phyloP scores from a whole-genome alignment of 2,329 filamentous ascomycete species.

The Paraphoma chrysanthemicola region DNA sequence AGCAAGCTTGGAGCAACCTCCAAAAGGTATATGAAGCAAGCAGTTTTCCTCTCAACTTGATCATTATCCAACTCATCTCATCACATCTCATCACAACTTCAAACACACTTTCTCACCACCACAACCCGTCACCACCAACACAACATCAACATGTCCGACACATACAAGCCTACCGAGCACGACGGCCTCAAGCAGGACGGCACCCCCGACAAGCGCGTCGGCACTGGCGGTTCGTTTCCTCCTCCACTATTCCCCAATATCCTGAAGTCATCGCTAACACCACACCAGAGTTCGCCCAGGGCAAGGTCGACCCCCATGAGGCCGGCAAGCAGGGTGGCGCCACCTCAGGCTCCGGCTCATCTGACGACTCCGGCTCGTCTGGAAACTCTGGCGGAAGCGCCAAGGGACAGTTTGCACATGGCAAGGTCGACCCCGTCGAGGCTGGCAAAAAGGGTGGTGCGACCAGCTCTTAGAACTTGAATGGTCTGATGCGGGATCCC shows the following conservation, averaged over 20 bases:
- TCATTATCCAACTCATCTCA: slow-evolving; percentile 1
- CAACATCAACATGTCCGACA: slow-evolving; percentile 10
- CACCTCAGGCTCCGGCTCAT: slow-evolving; percentile 8
- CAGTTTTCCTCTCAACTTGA: background rate
- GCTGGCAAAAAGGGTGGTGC: slow-evolving; percentile 18
- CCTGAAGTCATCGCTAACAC: background rate
- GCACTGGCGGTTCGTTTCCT: slow-evolving; percentile 10
- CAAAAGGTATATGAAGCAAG: slow-evolving; percentile 4
- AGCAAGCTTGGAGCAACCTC: background rate
- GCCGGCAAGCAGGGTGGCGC: slow-evolving; percentile 19
- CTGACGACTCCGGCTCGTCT: slow-evolving; percentile 4
- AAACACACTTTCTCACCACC: slow-evolving; percentile 1
- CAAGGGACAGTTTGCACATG: slow-evolving; percentile 13
- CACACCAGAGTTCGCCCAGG: slow-evolving; percentile 17
- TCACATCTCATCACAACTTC: background rate
- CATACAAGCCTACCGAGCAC: slow-evolving; percentile 19
- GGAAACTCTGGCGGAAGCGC: slow-evolving; percentile 10
- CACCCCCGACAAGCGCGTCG: slow-evolving; percentile 20
- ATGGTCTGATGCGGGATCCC: background rate
- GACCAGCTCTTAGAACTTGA: slow-evolving; percentile 9
- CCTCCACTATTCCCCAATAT: background rate
- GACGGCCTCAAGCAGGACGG: slow-evolving; percentile 20
- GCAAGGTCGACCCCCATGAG: slow-evolving; percentile 22
- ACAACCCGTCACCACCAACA: background rate
- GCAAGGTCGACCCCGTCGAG: slow-evolving; percentile 19